Base-by-base conservation (phyloP, 1,139 yeast species). In the Geotrichum candidum region DNA sequence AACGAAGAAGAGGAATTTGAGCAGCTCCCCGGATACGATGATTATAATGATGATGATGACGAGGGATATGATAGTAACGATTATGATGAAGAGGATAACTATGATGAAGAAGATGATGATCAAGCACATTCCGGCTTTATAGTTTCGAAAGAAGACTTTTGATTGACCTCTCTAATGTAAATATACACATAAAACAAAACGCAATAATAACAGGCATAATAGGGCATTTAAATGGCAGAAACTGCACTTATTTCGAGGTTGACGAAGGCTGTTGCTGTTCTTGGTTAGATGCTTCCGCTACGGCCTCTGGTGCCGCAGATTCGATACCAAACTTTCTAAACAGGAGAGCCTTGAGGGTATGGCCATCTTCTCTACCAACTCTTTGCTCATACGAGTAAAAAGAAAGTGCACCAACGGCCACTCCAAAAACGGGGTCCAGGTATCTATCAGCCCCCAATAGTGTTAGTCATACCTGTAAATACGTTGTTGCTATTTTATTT, bases 301-400 rank as follows among this genome's bases (percentile, higher is more conserved):
- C 31, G 9, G 35, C 18, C n/a, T 51, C 53, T 1, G 53, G 35
- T 13, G 35, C 2, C 31, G 53, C 33, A 29, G 33, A 51, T 51
- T 31, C 31, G 27, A 27, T 51, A n/a, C 35, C 35, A 27, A 27
- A 41, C 33, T 61, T 61, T 35, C 54, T 57, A 11, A 15, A 27
- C 9, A 57, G 52, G 13, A 62, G 54, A 15, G 57, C 62, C 41
- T 52, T 53, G 18, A 63, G 54, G 2, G 57, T 58, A 35, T 63
- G 65, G 6, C 65, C 65, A 27, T 63, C 63, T 51, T 63, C 63
- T 33, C 61, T 48, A n/a, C 63, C 62, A n/a, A 57, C 61, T 15
- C 65, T 48, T 23, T 61, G 56, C 48, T 63, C 65, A 38, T 63
- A 63, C 1, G 61, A 51, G 46, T 53, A 53, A 48, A 63, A 63